Base-by-base conservation (phyloP, 495 filamentous ascomycete genomes). In the Neurospora sp. region DNA sequence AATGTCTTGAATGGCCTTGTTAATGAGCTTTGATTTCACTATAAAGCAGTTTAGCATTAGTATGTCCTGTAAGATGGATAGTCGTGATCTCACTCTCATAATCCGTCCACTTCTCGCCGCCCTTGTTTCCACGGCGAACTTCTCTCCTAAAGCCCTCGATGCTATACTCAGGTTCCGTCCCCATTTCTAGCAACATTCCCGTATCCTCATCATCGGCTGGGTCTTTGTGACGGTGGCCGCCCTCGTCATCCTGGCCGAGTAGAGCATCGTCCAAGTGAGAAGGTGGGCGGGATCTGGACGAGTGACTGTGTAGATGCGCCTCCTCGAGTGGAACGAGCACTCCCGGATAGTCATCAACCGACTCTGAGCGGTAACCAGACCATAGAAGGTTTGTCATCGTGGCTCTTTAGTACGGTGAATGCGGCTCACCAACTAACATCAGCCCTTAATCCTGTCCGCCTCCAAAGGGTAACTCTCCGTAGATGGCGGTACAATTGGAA, bases 1-100 rank as follows among this genome's bases (percentile, higher is more conserved):
- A 75, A 96, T 94, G 79, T 95, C 93, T 73, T 92, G 91, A 70
- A 93, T 89, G 3, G 91, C 91, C 70, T 88, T 87, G 79, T 93
- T 94, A 72, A 94, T 87, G 69, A 90, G 83, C 71, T 88, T 87
- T 0, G 83, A 85, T 78, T 87, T 88, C 75, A 88, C 85, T 88
- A 68, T 11, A 27, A 69, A 83, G 42, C 82, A 80, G 72, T 76
- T 59, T 31, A 42, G 59, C 18, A 12, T 46, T 27, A 18, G 20
- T 11, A 38, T 31, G 11, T 71, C 44, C 20, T 31, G 44, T 14
- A 9, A 5, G 27, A 66, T 5, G 38, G 12, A n/a, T 16, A 31
- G 66, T 40, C 69, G 40, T 8, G 22, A 42, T 80, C 82, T 82
- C 75, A 87, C 86, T 80, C 79, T 88, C 85, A 75, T 87, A 88